These are phyloP conservation scores for Phycomyces blakesleeanus DNA, from an alignment of 192 early-diverging fungal species.

Conservation along the genomic window DNA sequence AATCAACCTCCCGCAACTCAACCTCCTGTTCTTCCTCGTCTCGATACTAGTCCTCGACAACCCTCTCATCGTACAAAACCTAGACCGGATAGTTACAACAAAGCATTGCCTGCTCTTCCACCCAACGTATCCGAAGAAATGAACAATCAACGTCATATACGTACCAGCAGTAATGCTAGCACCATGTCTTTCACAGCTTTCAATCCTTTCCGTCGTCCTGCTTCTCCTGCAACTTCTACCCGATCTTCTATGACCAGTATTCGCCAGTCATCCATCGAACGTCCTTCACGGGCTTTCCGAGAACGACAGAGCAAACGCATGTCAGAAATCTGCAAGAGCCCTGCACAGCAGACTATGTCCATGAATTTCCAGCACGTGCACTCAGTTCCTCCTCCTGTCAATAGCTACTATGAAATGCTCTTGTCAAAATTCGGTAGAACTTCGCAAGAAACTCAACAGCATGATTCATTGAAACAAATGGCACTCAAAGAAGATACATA, in stretches of 20 bases:
- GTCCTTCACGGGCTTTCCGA: conserved; percentile 29
- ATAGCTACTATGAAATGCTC: conserved; percentile 14
- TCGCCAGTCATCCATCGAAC: conserved; percentile 1
- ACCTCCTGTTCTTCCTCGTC: background rate
- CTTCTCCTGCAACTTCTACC: background rate
- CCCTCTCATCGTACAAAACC: background rate
- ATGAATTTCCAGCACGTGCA: background rate
- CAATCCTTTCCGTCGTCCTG: conserved; percentile 21
- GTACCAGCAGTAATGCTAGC: background rate
- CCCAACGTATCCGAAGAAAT: background rate
- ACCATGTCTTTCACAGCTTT: background rate
- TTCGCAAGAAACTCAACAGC: conserved; percentile 17
- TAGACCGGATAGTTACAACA: conserved; percentile 1
- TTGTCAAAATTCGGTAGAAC: conserved; percentile 18
- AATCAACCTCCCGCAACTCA: background rate
- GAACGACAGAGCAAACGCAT: conserved; percentile 32
- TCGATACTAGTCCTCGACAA: background rate
- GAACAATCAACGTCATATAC: background rate
- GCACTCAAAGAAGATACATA: conserved; percentile 33
- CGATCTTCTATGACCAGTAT: conserved; percentile 5
- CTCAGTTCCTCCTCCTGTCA: background rate
- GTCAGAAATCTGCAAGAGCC: conserved; percentile 16
- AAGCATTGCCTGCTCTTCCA: background rate
- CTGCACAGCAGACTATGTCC: background rate
- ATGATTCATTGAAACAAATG: conserved; percentile 15